Conservation (phyloP, 2,329 filamentous ascomycete species). For the Botrytis aclada region DNA sequence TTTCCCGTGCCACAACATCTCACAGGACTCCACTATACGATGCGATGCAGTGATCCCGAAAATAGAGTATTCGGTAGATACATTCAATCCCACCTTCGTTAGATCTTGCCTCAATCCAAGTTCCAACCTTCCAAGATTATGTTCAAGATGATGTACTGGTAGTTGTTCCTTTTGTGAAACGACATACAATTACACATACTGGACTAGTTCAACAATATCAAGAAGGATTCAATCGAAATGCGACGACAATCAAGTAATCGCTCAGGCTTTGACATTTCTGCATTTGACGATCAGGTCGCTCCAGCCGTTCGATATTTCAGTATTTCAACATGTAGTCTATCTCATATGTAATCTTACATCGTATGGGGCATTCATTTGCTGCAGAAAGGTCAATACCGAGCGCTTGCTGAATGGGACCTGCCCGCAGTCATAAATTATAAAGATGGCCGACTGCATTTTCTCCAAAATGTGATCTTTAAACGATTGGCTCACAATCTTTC, state of each 20-base stretch:
- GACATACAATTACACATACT: neutral
- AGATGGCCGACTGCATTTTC: slow-evolving; percentile 1
- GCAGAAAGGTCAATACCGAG: slow-evolving; percentile 3
- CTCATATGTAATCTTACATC: neutral
- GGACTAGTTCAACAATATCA: neutral
- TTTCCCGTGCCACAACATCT: neutral
- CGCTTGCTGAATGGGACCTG: neutral
- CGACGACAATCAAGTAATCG: neutral
- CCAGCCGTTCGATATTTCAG: neutral
- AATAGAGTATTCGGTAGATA: slow-evolving; percentile 12
- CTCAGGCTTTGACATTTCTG: neutral
- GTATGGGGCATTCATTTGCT: neutral
- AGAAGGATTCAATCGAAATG: neutral
- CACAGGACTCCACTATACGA: slow-evolving; percentile 2
- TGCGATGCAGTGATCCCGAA: slow-evolving; percentile 15
- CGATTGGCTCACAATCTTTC: neutral
- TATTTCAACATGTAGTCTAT: neutral
- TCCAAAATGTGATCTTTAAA: neutral
- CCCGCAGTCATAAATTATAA: neutral
- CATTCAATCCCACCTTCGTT: neutral
- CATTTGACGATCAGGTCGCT: neutral
- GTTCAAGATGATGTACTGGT: neutral
- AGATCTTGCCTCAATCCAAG: neutral
- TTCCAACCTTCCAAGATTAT: neutral
- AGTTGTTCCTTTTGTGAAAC: neutral